Evolutionary conservation across 306 rosid genomes (phyloP).

Genomic region (Gastrolobium bilobum): DNA sequence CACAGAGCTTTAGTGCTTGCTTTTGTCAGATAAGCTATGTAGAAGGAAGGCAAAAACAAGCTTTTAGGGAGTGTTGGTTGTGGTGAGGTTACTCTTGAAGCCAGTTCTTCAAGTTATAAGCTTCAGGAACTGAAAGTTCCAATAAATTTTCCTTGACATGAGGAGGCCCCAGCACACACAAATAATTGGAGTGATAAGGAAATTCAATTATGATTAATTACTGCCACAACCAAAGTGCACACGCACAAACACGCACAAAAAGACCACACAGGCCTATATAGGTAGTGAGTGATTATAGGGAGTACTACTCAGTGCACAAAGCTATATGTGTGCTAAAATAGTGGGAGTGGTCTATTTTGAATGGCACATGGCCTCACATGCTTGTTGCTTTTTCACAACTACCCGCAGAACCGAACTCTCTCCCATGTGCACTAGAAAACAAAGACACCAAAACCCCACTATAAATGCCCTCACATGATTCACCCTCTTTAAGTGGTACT

Average conservation of each 20-base stretch:
- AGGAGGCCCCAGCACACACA: conserved; percentile 35
- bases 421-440: conserved; percentile 79
- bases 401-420: conserved; percentile 57
- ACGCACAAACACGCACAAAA: conserved; percentile 21
- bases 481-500: conserved; percentile 41
- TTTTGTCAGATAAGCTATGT: conserved; percentile 25
- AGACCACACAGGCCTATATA: not conserved
- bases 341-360: conserved; percentile 55
- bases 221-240: not conserved
- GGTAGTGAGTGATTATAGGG: not conserved
- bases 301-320: conserved; percentile 13
- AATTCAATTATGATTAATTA: conserved; percentile 16
- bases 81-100: conserved; percentile 43
- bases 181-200: conserved; percentile 54
- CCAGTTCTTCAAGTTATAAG: conserved; percentile 47
- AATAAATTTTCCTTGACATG: conserved; percentile 39
- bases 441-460: conserved; percentile 76
- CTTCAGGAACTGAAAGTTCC: conserved; percentile 33
- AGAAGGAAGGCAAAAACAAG: conserved; percentile 53
- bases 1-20: conserved; percentile 22
- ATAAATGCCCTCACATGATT: conserved; percentile 83
- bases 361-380: conserved; percentile 92
- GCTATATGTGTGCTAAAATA: conserved; percentile 24
- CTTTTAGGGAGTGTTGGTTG: conserved; percentile 40
- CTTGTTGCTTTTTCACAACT: conserved; percentile 61